These are phyloP conservation scores for Vanderwaltozyma verrucispora DNA, from an alignment of 805 yeast species.

Conservation along the genomic window DNA sequence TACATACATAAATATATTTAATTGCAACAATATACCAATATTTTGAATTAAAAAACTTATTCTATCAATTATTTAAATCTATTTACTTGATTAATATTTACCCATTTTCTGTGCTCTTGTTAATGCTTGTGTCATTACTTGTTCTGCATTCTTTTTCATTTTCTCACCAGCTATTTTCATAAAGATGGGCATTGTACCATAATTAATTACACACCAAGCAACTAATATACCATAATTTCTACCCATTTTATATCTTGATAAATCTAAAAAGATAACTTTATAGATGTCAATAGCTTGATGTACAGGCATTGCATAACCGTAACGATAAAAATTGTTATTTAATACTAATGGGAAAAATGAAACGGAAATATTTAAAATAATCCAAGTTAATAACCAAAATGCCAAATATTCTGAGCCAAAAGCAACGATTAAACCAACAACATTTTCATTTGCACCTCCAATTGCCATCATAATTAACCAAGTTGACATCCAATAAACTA, in stretches of 20 bases:
- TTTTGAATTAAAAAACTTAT: too few relatives aligned
- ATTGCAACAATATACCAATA: too few relatives aligned
- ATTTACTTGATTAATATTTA: neutral
- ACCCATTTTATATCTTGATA: slow-evolving; percentile 49
- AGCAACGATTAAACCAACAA: slow-evolving; percentile 41
- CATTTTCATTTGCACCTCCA: slow-evolving; percentile 65
- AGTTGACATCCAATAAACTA: slow-evolving; percentile 62
- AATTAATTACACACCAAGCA: slow-evolving; percentile 50
- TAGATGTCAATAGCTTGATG: slow-evolving; percentile 53
- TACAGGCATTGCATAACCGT: slow-evolving; percentile 60
- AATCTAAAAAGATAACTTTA: slow-evolving; percentile 47
- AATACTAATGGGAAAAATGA: slow-evolving; percentile 58
- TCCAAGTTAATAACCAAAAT: slow-evolving; percentile 63
- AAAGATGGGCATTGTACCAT: slow-evolving; percentile 35
- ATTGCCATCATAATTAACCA: slow-evolving; percentile 65
- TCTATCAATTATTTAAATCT: too few relatives aligned
- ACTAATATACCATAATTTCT: slow-evolving; percentile 47
- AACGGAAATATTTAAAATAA: slow-evolving; percentile 56
- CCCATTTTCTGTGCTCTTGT: slow-evolving; percentile 1
- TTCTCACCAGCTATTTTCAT: slow-evolving; percentile 33
- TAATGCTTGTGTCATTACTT: slow-evolving; percentile 7
- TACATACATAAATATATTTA: neutral
- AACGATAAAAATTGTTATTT: slow-evolving; percentile 43
- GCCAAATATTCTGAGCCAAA: slow-evolving; percentile 56
- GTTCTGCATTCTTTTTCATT: slow-evolving; percentile 27